Evolutionary conservation across 2,329 filamentous ascomycete genomes (phyloP).

Genomic region (Aspergillus brunneoviolaceus): DNA sequence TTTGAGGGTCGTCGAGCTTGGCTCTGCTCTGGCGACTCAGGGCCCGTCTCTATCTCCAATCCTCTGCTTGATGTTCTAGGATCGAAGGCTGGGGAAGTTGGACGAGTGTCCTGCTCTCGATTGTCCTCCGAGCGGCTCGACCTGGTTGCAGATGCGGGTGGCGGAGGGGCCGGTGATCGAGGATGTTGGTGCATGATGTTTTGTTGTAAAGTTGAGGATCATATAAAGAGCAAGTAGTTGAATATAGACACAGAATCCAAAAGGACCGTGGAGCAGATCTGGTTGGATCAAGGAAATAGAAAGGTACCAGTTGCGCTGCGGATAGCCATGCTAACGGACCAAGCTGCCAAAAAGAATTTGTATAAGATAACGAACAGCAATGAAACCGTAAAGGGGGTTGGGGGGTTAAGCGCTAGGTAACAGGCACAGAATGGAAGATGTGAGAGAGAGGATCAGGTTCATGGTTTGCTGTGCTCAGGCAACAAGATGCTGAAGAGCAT

Average conservation of each 20-base stretch:
- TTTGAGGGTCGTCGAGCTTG: slow-evolving; percentile 54
- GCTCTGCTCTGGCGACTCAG: slow-evolving; percentile 44
- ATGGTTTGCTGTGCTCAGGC: slow-evolving; percentile 28
- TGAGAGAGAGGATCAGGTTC: slow-evolving; percentile 18
- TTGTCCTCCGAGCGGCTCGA: slow-evolving; percentile 74
- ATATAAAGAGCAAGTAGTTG: not conserved
- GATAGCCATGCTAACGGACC: slow-evolving; percentile 43
- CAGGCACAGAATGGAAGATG: slow-evolving; percentile 17
- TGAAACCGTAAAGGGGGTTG: not conserved
- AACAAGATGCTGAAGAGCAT: slow-evolving; percentile 26
- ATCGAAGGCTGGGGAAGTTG: slow-evolving; percentile 56
- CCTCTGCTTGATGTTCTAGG: slow-evolving; percentile 52
- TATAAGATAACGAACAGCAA: slow-evolving; percentile 10
- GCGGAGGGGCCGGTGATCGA: slow-evolving; percentile 69
- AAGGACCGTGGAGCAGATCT: slow-evolving; percentile 14
- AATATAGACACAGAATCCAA: slow-evolving; percentile 10
- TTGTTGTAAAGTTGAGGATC: not conserved
- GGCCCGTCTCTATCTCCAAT: slow-evolving; percentile 51
- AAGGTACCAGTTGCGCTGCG: slow-evolving; percentile 29
- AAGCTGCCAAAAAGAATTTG: slow-evolving; percentile 15
- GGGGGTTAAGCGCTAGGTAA: slow-evolving; percentile 14
- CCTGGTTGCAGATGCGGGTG: slow-evolving; percentile 69
- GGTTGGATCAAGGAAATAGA: slow-evolving; percentile 35
- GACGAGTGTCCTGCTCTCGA: slow-evolving; percentile 62
- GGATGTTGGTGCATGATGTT: slow-evolving; percentile 83